phyloP scores from a whole-genome alignment of 2,329 filamentous ascomycete genomes.

The Beauveria caledonica region DNA sequence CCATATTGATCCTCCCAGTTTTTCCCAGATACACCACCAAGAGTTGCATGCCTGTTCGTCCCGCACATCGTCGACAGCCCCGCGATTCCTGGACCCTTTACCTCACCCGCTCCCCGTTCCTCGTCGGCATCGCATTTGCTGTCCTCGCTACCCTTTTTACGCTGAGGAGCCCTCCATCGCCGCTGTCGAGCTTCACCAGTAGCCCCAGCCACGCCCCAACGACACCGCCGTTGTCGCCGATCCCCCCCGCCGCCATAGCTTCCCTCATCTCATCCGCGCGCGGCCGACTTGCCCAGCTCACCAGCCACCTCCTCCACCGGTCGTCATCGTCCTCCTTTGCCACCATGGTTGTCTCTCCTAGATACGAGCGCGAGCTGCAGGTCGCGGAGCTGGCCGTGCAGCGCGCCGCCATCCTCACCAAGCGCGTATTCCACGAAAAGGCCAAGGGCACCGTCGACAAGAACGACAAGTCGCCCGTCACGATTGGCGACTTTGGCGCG shows the following conservation, averaged over 20 bases:
- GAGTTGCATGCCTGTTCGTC: neutral
- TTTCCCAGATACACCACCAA: neutral
- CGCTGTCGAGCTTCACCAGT: neutral
- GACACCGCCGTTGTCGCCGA: neutral
- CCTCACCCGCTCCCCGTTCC: neutral
- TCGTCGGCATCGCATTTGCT: neutral
- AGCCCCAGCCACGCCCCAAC: neutral
- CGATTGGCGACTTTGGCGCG: slow-evolving; percentile 94
- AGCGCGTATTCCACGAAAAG: slow-evolving; percentile 61
- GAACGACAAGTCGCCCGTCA: slow-evolving; percentile 91
- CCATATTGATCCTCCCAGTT: neutral
- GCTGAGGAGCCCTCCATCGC: neutral
- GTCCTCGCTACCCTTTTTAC: neutral
- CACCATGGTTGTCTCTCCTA: slow-evolving; percentile 26
- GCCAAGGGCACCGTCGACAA: slow-evolving; percentile 87
- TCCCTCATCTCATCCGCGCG: slow-evolving; percentile 12
- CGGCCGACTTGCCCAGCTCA: slow-evolving; percentile 15
- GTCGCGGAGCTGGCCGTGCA: slow-evolving; percentile 85
- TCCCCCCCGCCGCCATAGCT: slow-evolving; percentile 1
- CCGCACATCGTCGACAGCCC: neutral
- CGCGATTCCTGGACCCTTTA: neutral
- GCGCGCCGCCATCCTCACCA: slow-evolving; percentile 53
- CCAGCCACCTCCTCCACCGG: slow-evolving; percentile 10
- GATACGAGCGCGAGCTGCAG: slow-evolving; percentile 69
- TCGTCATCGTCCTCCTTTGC: slow-evolving; percentile 15